Percentiles rank a stretch among this genome's conserved stretches.
Conservation (phyloP, 805 yeast species). For the Isabelozyma gotoi region DNA sequence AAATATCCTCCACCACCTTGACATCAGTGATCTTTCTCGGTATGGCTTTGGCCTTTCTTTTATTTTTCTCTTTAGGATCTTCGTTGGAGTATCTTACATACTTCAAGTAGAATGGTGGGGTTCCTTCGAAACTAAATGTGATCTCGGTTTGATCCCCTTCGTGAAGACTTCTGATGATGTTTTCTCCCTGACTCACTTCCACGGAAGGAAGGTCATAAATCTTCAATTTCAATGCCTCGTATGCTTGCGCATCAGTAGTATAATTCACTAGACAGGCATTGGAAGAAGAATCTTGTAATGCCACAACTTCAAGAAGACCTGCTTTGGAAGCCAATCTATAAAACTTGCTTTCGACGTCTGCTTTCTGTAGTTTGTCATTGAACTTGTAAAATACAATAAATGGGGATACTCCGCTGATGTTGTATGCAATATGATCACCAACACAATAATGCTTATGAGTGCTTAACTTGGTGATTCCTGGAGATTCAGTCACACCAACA, state of each 20-base stretch:
- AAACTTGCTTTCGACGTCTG: constrained; percentile 48
- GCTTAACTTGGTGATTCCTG: constrained; percentile 52
- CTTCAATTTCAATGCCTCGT: constrained; percentile 25
- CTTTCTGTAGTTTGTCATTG: constrained; percentile 57
- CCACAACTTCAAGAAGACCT: constrained; percentile 68
- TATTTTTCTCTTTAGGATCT: constrained; percentile 11
- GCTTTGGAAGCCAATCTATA: constrained; percentile 77
- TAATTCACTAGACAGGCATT: constrained; percentile 70
- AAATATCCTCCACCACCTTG: constrained; percentile 67
- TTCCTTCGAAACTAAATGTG: constrained; percentile 76
- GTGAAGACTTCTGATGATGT: constrained; percentile 76
- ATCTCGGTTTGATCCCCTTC: constrained; percentile 95
- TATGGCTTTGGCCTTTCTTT: constrained; percentile 17
- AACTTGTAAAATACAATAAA: constrained; percentile 74
- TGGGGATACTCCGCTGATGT: constrained; percentile 77
- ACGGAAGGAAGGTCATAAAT: constrained; percentile 67
- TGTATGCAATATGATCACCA: constrained; percentile 83
- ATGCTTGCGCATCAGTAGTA: constrained; percentile 34
- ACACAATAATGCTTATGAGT: constrained; percentile 66
- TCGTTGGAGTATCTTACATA: constrained; percentile 70
- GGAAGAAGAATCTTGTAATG: constrained; percentile 71
- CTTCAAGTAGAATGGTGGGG: constrained; percentile 86
- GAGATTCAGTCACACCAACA: constrained; percentile 73
- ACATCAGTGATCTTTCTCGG: constrained; percentile 42
- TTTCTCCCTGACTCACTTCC: constrained; percentile 77